Base-by-base conservation (phyloP, 306 rosid species). In the Bauhinia variegata region DNA sequence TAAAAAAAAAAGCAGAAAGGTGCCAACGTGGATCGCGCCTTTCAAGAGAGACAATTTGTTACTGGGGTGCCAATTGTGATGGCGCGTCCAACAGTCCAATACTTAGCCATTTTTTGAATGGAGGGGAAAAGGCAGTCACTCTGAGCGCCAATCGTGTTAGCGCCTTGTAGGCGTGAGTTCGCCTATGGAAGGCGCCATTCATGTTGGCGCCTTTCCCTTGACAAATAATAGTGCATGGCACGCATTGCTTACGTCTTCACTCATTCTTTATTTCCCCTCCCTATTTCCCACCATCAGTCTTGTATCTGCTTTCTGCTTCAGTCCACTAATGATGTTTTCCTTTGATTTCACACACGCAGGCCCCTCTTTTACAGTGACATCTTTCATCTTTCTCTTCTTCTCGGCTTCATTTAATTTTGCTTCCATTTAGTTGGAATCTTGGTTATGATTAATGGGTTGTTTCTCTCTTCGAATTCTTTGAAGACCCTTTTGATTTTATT, bases 251-350 rank as follows among this genome's bases (percentile, higher is more conserved):
- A 34, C 43, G n/a, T 28, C 16, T 38, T 33, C 31, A 4, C 18
- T 47, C 53, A 28, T 56, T 41, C 55, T 50, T 78, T 61, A 34
- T 14, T 53, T 37, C 6, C 5, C 30, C 31, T 32, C 63, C 47
- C 14, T 60, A 34, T 32, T 41, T 43, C 23, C 17, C 44, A 54
- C 43, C 33, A 41, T 54, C 38, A 60, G 31, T 43, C 36, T 64
- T 46, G 42, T 28, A 59, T 73, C 64, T 60, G 47, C 66, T 59
- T 41, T 19, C 33, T 48, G 28, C 69, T 33, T 72, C 44, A 67
- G 66, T 63, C 62, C 44, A 44, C 73, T 73, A 75, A 8, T 62
- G 71, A 60, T 76, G 72, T 84, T 83, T 79, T 76, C 82, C 76
- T 70, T 72, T 71, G 65, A 80, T 82, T 81, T 84, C 72, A 31